Conservation (phyloP, 2,329 filamentous ascomycete species). For the Hymenoscyphus fructigenus region DNA sequence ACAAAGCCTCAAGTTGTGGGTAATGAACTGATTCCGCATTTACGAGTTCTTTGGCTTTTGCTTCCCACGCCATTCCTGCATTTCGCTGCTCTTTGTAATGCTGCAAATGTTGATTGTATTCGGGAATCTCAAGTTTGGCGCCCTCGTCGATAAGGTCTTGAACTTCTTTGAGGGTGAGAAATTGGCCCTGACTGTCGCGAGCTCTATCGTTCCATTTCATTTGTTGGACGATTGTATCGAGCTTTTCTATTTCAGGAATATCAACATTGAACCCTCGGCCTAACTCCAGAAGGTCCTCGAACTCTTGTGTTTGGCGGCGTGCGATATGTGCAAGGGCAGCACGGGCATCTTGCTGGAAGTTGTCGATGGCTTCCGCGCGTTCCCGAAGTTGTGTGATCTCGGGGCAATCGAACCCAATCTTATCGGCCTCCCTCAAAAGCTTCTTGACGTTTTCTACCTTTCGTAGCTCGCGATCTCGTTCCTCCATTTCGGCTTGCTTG, state of each 20-base stretch:
- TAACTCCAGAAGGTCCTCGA: constrained; percentile 88
- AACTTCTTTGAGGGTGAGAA: constrained; percentile 76
- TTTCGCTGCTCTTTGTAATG: constrained; percentile 74
- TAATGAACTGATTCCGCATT: constrained; percentile 90
- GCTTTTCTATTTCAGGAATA: constrained; percentile 79
- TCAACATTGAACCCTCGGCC: constrained; percentile 89
- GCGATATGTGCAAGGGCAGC: constrained; percentile 66
- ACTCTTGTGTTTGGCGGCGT: constrained; percentile 65
- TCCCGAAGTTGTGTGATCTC: constrained; percentile 86
- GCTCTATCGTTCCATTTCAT: constrained; percentile 86
- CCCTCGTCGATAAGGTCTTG: constrained; percentile 76
- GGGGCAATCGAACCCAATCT: constrained; percentile 87
- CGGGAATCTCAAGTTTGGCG: constrained; percentile 71
- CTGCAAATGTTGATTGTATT: constrained; percentile 75
- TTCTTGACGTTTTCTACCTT: constrained; percentile 87
- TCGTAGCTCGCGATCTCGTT: constrained; percentile 78
- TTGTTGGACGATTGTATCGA: constrained; percentile 79
- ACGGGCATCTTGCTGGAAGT: constrained; percentile 77
- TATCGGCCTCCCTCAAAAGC: constrained; percentile 76
- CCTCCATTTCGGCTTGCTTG: constrained; percentile 79
- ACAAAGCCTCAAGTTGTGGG: constrained; percentile 88
- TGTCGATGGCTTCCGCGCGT: constrained; percentile 78
- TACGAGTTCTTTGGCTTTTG: constrained; percentile 89
- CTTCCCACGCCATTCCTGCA: constrained; percentile 84
- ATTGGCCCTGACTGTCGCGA: constrained; percentile 58